Conservation (phyloP, 495 filamentous ascomycete species). For the Tuber indicum region DNA sequence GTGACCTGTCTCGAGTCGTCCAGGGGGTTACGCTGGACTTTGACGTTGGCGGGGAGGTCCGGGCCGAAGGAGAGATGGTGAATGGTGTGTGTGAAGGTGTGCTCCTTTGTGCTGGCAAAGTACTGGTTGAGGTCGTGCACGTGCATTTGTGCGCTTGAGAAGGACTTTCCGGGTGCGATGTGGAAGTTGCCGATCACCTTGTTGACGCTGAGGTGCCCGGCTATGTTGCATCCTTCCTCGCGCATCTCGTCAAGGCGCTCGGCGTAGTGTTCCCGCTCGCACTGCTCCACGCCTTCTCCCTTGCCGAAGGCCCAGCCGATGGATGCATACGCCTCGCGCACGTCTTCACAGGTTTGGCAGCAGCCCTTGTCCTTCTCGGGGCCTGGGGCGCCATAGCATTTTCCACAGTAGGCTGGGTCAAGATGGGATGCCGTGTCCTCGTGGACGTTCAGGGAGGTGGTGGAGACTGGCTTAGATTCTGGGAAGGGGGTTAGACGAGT, state of each 20-base stretch:
- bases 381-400: conserved; percentile 77
- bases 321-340: conserved; percentile 83
- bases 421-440: conserved; percentile 77
- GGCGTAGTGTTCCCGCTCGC: conserved; percentile 84
- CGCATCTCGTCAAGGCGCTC: conserved; percentile 80
- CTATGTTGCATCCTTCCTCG: conserved; percentile 87
- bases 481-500: conserved; percentile 64
- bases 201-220: conserved; percentile 88
- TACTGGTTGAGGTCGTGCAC: conserved; percentile 96
- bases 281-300: conserved; percentile 91
- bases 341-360: conserved; percentile 95
- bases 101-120: conserved; percentile 61
- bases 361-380: conserved; percentile 64
- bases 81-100: conserved; percentile 86
- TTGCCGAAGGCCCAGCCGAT: conserved; percentile 88
- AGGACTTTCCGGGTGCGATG: conserved; percentile 88
- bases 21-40: conserved; percentile 63
- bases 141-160: conserved; percentile 91
- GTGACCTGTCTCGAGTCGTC: conserved; percentile 73
- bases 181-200: conserved; percentile 99
- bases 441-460: conserved; percentile 84
- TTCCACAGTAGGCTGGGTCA: conserved; percentile 85
- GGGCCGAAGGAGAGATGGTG: conserved; percentile 90
- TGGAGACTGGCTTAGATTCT: conserved; percentile 71
- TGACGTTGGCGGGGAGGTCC: conserved; percentile 63